Evolutionary conservation across 768 basidiomycete genomes (phyloP).

Genomic region (button mushroom (Agaricus bisporus)): DNA sequence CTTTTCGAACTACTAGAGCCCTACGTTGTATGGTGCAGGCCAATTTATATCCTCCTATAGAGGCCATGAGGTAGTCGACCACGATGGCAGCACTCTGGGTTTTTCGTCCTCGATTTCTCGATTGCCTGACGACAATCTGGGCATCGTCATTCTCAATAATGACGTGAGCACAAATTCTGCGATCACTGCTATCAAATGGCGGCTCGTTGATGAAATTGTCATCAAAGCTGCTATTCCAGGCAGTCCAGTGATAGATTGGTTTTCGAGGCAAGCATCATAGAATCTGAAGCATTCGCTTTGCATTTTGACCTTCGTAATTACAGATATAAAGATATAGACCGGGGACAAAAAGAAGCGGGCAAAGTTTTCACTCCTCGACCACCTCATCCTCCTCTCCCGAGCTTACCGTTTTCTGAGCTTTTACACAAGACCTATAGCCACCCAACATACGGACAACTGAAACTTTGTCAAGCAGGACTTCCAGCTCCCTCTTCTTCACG

Average conservation of each 20-base stretch:
- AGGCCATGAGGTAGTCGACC: slow-evolving; percentile 36
- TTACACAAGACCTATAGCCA: background rate
- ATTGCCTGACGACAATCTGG: slow-evolving; percentile 33
- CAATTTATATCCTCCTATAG: slow-evolving; percentile 34
- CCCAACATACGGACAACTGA: background rate
- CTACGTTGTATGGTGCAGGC: slow-evolving; percentile 33
- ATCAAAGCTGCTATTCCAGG: background rate
- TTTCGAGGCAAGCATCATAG: slow-evolving; percentile 10
- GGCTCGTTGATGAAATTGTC: slow-evolving; percentile 30
- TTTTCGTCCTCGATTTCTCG: slow-evolving; percentile 24
- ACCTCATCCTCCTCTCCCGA: background rate
- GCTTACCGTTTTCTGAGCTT: background rate
- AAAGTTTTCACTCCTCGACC: background rate
- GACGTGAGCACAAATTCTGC: slow-evolving; percentile 27
- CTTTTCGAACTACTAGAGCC: slow-evolving; percentile 20
- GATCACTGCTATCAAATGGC: slow-evolving; percentile 29
- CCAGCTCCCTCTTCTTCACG: no score
- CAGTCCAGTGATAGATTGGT: slow-evolving; percentile 28
- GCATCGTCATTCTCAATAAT: slow-evolving; percentile 31
- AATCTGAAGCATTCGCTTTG: background rate
- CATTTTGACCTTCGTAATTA: background rate
- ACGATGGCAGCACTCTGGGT: slow-evolving; percentile 36
- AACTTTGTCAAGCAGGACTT: no score
- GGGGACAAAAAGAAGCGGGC: background rate
- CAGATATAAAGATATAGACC: background rate